Evolutionary conservation across 2,329 filamentous ascomycete genomes (phyloP), one percentile per base, ranked within the genome.

Genomic region (Aspergillus pseudonomiae): DNA sequence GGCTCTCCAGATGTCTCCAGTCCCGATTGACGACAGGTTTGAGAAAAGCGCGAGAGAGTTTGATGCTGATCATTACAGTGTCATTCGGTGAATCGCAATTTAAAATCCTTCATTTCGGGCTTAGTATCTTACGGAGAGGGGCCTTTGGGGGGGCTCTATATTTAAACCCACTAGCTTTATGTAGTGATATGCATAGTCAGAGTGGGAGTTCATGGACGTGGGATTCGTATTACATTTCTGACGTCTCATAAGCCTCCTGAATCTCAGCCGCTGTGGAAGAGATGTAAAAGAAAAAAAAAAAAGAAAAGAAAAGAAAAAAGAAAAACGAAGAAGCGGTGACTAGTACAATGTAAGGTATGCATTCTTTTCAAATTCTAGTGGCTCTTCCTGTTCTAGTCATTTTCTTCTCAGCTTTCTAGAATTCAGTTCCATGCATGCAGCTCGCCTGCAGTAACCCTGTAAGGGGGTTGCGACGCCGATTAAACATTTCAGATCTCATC

Each of bases 381-480:
- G 10, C 24, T 46, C 2, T 60, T 36, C 32, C 46, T 14, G 5
- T 55, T 45, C 39, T 32, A 19, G 50, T 53, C 26, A 36, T 11
- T 46, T 54, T 54, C 30, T 43, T 46, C 21, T 36, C n/a, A 26
- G 30, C n/a, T 30, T 60, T 60, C 58, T 60, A 60, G 50, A 60
- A 55, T 46, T 14, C 9, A 4, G 36, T 55, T 43, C 36, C 30
- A 36, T 55, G 58, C 30, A 46, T 55, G 58, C 50, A 60, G 39
- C 48, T 43, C 26, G 19, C 48, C 48, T 52, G 9, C 26, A 12
- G 14, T 32, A 32, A 60, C 50, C 48, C 36, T 45, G 58, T 54
- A 60, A 60, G 58, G 58, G 58, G 58, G 26, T 26, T 48, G 26
- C 5, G 12, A 48, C 24, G 24, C 45, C 39, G 19, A 41, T 41